These are phyloP conservation scores for Agaricus subrufescens DNA, from an alignment of 768 basidiomycete species.

Conservation along the genomic window DNA sequence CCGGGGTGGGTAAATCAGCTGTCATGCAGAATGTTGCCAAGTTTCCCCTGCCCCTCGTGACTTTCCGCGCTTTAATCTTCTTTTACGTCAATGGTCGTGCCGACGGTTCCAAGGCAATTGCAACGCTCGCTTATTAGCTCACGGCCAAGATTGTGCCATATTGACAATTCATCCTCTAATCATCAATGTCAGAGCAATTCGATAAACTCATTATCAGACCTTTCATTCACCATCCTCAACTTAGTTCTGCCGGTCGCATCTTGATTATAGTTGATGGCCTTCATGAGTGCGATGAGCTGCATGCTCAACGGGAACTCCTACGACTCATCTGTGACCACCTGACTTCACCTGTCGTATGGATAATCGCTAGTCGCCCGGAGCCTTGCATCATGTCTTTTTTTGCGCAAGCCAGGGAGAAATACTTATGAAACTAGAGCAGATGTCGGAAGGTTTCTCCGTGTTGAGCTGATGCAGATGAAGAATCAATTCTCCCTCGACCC, in stretches of 20 bases:
- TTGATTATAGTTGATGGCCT: no score
- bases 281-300: no score
- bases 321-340: not conserved
- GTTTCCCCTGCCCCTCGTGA: not conserved
- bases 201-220: slow-evolving; percentile 12
- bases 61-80: not conserved
- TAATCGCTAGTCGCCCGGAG: not conserved
- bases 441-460: not conserved
- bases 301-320: no score
- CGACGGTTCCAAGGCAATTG: not conserved
- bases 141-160: slow-evolving; percentile 1
- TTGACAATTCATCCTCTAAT: slow-evolving; percentile 1
- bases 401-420: not conserved
- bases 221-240: not conserved
- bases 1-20: not conserved
- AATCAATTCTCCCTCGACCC: not conserved
- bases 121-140: slow-evolving; percentile 19
- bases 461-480: not conserved
- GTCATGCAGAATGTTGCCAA: no score
- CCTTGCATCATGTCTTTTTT: not conserved
- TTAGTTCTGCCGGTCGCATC: no score
- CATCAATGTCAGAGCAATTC: slow-evolving; percentile 11
- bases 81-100: not conserved
- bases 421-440: not conserved
- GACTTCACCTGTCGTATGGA: not conserved